These are phyloP conservation scores for Scytalidium sp. DNA, from an alignment of 2,329 filamentous ascomycete species.

Conservation along the genomic window DNA sequence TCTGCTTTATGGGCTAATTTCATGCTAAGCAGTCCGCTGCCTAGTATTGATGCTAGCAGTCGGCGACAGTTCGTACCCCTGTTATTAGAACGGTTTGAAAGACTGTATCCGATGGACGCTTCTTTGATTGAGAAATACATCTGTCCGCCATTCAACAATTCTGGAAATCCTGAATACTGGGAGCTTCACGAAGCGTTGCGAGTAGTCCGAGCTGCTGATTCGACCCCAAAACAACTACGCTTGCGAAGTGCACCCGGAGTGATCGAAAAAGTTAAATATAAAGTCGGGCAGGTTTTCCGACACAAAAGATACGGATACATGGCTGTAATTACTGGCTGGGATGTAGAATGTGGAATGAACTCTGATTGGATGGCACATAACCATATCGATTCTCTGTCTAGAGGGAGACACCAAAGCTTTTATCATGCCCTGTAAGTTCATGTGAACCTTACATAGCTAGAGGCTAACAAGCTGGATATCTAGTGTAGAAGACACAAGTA, in stretches of 20 bases:
- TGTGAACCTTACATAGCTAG: slow-evolving; percentile 4
- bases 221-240: slow-evolving; percentile 47
- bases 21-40: slow-evolving; percentile 24
- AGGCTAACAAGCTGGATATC: slow-evolving; percentile 24
- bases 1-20: slow-evolving; percentile 35
- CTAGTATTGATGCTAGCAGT: slow-evolving; percentile 16
- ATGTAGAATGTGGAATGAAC: slow-evolving; percentile 52
- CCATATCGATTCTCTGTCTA: slow-evolving; percentile 57
- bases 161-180: slow-evolving; percentile 27
- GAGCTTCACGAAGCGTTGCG: slow-evolving; percentile 49
- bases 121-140: slow-evolving; percentile 33
- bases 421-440: slow-evolving; percentile 81
- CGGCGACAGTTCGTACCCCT: slow-evolving; percentile 30
- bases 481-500: slow-evolving; percentile 64
- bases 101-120: slow-evolving; percentile 34
- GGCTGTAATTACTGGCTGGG: slow-evolving; percentile 87
- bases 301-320: slow-evolving; percentile 79
- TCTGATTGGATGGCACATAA: slow-evolving; percentile 60
- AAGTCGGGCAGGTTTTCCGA: slow-evolving; percentile 78
- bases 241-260: slow-evolving; percentile 16
- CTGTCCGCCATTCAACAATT: slow-evolving; percentile 24
- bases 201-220: slow-evolving; percentile 53
- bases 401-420: slow-evolving; percentile 66
- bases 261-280: slow-evolving; percentile 53
- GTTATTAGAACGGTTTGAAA: slow-evolving; percentile 31